Conservation (phyloP, 495 filamentous ascomycete genomes). For the Neurospora sp. region DNA sequence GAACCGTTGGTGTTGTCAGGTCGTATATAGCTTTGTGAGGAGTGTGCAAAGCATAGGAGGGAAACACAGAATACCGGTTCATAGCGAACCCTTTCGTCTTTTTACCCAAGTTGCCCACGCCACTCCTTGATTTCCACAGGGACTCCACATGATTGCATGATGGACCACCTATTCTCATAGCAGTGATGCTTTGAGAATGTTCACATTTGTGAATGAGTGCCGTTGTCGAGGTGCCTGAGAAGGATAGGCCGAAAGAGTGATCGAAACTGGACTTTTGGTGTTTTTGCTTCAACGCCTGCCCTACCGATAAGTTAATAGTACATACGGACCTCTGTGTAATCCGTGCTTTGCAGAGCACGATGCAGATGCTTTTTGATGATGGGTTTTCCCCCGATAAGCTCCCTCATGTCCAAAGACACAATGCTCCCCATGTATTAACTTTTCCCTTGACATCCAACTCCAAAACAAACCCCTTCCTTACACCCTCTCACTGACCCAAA, state of each 20-base stretch:
- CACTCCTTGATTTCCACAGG: not conserved
- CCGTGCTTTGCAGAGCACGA: not conserved
- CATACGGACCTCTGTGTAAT: not conserved
- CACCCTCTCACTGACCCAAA: conserved; percentile 83
- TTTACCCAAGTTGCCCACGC: not conserved
- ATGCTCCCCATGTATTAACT: not conserved
- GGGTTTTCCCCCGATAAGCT: not conserved
- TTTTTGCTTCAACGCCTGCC: not conserved
- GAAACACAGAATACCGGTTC: not conserved
- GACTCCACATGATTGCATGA: not conserved
- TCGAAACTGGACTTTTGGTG: not conserved
- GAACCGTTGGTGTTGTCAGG: not conserved
- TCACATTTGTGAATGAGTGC: not conserved
- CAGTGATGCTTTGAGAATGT: not conserved
- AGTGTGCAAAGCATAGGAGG: not conserved
- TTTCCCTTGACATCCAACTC: not conserved
- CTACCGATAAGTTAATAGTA: not conserved
- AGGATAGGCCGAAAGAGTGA: not conserved
- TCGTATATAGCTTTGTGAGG: not conserved
- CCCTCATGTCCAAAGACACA: not conserved
- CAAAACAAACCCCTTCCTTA: conserved; percentile 23
- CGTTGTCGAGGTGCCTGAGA: not conserved
- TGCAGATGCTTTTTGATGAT: not conserved
- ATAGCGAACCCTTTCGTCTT: not conserved
- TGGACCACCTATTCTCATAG: not conserved